A percentile compares a stretch with the other conserved stretches of the same genome.
Conservation (phyloP, 768 basidiomycete species). For the Stropharia rugosoannulata region DNA sequence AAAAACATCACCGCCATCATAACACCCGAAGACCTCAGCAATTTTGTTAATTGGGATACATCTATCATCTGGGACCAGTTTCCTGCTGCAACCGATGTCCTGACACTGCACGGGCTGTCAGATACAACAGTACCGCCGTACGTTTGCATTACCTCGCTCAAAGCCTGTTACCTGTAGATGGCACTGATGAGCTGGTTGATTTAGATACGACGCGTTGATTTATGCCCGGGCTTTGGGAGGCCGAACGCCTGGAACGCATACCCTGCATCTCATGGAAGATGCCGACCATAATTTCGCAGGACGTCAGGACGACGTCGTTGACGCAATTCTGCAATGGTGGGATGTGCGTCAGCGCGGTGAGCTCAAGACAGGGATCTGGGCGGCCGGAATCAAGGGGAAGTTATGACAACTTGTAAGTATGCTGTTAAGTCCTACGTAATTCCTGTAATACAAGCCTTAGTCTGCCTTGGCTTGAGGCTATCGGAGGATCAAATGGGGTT, state of each 20-base stretch:
- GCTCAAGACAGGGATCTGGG: slow-evolving; percentile 64
- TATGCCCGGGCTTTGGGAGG: slow-evolving; percentile 61
- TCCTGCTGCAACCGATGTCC: slow-evolving; percentile 60
- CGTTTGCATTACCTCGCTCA: slow-evolving; percentile 23
- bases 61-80: slow-evolving; percentile 69
- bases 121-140: slow-evolving; percentile 73
- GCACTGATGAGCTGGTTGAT: background rate
- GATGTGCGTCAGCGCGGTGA: slow-evolving; percentile 40
- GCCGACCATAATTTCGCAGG: slow-evolving; percentile 82
- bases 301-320: slow-evolving; percentile 65
- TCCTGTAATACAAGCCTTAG: no score
- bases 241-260: slow-evolving; percentile 67
- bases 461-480: no score
- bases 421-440: background rate
- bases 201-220: slow-evolving; percentile 70
- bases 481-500: no score
- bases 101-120: slow-evolving; percentile 74
- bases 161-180: background rate
- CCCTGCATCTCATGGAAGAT: slow-evolving; percentile 64
- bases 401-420: slow-evolving; percentile 15
- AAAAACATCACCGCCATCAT: slow-evolving; percentile 52
- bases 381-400: slow-evolving; percentile 46
- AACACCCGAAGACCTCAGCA: slow-evolving; percentile 56
- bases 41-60: slow-evolving; percentile 65
- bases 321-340: slow-evolving; percentile 71